Conservation (phyloP, 2,329 filamentous ascomycete genomes). For the Monilinia fructigena region DNA sequence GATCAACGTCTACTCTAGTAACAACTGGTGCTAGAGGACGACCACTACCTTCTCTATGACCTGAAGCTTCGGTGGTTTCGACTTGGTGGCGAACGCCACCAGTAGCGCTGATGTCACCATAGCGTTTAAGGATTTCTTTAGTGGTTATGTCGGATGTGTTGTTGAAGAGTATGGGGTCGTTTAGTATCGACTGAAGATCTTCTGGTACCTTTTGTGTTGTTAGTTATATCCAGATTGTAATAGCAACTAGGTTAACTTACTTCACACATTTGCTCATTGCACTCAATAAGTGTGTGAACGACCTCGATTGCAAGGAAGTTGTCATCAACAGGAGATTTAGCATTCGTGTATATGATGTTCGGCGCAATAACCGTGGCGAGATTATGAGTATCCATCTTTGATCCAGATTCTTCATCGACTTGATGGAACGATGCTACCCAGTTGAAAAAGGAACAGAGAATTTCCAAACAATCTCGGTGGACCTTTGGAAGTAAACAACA, state of each 20-base stretch:
- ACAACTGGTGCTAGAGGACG: conserved; percentile 53
- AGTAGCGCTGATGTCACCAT: conserved; percentile 68
- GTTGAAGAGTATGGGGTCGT: conserved; percentile 78
- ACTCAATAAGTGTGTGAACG: conserved; percentile 84
- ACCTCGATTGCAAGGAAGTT: conserved; percentile 93
- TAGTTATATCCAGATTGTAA: conserved; percentile 32
- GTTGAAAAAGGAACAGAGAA: conserved; percentile 92
- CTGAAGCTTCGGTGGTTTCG: conserved; percentile 54
- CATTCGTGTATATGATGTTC: conserved; percentile 78
- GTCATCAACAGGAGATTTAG: conserved; percentile 72
- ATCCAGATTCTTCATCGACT: conserved; percentile 92
- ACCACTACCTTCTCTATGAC: conserved; percentile 51
- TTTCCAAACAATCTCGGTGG: conserved; percentile 91
- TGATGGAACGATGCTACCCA: conserved; percentile 98
- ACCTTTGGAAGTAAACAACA: conserved; percentile 91
- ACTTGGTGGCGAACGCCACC: conserved; percentile 57
- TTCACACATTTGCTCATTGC: conserved; percentile 96
- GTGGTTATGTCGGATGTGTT: conserved; percentile 85
- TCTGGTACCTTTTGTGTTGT: conserved; percentile 71
- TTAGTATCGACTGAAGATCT: conserved; percentile 81
- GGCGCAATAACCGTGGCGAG: conserved; percentile 95
- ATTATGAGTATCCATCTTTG: conserved; percentile 99
- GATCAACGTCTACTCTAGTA: conserved; percentile 81
- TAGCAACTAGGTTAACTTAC: conserved; percentile 52
- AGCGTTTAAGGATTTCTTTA: conserved; percentile 94